phyloP scores from a whole-genome alignment of 306 rosid species.

The Quercus dentata region DNA sequence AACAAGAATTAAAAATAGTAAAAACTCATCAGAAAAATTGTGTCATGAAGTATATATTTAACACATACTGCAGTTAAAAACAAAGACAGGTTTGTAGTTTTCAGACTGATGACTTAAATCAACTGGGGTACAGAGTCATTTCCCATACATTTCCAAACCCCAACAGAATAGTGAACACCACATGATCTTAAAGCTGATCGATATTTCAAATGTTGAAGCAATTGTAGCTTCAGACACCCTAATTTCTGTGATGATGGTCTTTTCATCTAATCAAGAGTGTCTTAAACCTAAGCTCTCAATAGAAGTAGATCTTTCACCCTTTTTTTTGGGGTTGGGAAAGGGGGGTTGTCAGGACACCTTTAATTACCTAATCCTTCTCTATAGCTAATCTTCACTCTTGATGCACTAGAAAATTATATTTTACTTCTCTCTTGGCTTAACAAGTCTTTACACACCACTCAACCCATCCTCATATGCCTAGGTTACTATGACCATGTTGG shows the following conservation, averaged over 20 bases:
- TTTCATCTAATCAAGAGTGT: conserved; percentile 10
- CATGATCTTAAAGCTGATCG: not conserved
- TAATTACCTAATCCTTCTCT: not conserved
- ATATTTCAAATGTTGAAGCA: conserved; percentile 8
- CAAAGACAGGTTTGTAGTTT: too few relatives aligned
- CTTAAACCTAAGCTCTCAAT: not conserved
- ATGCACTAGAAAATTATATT: not conserved
- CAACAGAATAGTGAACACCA: not conserved
- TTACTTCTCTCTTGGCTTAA: not conserved
- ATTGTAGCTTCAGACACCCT: conserved; percentile 10
- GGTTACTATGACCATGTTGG: not conserved
- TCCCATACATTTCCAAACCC: not conserved
- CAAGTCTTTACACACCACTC: not conserved
- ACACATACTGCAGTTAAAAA: too few relatives aligned
- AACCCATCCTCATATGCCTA: not conserved
- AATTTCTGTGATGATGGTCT: conserved; percentile 3
- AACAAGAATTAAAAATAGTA: not conserved
- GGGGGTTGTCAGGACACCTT: not conserved
- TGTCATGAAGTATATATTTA: too few relatives aligned
- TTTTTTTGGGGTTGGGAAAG: too few relatives aligned
- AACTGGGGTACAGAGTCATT: not conserved
- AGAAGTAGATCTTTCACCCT: not conserved
- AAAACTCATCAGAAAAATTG: not conserved
- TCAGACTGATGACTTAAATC: not conserved
- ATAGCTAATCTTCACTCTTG: not conserved